A percentile compares a stretch with the other conserved stretches of the same genome.
Conservation (phyloP, 148 eudicot species). For the Vaccinium corymbosum region DNA sequence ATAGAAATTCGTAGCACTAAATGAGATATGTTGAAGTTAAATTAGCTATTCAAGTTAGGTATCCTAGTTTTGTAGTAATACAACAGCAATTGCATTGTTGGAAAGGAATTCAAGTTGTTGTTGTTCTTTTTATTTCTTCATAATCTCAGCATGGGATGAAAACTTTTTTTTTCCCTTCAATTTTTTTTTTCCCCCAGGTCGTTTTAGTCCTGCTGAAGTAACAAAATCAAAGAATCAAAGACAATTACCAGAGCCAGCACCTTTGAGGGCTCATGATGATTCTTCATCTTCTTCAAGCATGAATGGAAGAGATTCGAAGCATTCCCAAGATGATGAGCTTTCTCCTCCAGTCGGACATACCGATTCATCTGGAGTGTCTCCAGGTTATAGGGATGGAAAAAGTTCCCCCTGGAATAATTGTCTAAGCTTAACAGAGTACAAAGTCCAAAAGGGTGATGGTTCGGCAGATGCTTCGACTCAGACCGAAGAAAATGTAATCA, state of each 20-base stretch:
- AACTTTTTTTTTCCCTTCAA: not conserved
- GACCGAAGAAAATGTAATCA: slow-evolving; percentile 56
- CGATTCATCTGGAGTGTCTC: slow-evolving; percentile 60
- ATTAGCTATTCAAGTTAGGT: too few relatives aligned
- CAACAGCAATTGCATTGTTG: not conserved
- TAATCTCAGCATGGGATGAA: not conserved
- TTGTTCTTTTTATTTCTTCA: not conserved
- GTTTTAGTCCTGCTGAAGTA: slow-evolving; percentile 53
- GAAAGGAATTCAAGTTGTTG: not conserved
- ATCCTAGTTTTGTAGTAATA: too few relatives aligned
- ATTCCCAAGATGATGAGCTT: slow-evolving; percentile 60
- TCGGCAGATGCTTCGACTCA: slow-evolving; percentile 91
- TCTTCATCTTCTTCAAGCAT: slow-evolving; percentile 71
- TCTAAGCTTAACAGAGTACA: slow-evolving; percentile 63
- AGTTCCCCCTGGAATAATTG: slow-evolving; percentile 62
- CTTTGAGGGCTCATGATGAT: slow-evolving; percentile 67
- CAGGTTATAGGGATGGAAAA: slow-evolving; percentile 62
- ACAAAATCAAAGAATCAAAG: slow-evolving; percentile 49
- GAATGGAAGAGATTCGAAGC: slow-evolving; percentile 55
- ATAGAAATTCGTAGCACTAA: too few relatives aligned
- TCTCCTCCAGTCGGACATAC: slow-evolving; percentile 63
- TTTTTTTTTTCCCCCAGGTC: slow-evolving; percentile 34
- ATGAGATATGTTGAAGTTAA: too few relatives aligned
- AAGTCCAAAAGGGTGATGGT: slow-evolving; percentile 55
- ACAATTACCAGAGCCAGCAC: slow-evolving; percentile 71